These are phyloP conservation scores for Paramyrothecium sp. DNA, from an alignment of 2,329 filamentous ascomycete genomes.

Conservation along the genomic window DNA sequence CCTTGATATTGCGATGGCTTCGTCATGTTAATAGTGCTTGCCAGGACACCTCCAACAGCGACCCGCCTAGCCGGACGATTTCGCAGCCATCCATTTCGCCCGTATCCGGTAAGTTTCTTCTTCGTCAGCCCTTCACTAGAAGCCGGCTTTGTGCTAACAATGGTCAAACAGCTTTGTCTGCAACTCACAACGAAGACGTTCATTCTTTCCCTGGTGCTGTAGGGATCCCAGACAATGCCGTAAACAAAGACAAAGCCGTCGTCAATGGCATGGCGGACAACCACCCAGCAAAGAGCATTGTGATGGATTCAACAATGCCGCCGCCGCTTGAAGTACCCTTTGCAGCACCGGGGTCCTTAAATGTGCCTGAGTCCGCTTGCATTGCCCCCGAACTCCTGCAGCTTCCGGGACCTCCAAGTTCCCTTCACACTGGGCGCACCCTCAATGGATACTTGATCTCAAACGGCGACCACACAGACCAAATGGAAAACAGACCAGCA, in stretches of 20 bases:
- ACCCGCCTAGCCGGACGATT: neutral
- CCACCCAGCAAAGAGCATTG: neutral
- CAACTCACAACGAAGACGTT: neutral
- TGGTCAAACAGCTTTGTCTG: neutral
- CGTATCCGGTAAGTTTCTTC: neutral
- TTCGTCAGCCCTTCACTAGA: neutral
- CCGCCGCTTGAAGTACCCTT: no score
- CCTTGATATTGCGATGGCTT: no score
- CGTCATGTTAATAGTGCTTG: neutral
- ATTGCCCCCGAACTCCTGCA: no score
- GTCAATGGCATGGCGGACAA: neutral
- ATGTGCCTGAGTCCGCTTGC: no score
- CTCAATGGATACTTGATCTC: no score
- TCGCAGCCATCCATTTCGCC: neutral
- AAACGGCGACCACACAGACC: neutral
- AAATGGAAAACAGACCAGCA: neutral
- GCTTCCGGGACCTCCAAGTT: no score
- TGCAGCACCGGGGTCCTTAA: no score
- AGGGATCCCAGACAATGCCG: neutral
- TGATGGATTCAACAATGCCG: no score
- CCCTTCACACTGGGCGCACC: no score
- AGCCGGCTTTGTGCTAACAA: neutral
- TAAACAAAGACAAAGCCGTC: neutral
- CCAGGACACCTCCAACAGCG: neutral
- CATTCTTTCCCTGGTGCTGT: neutral